Evolutionary conservation across 2,329 filamentous ascomycete species (phyloP), one percentile per base, ranked within the genome.

Genomic region (Sporothrix schenckii): DNA sequence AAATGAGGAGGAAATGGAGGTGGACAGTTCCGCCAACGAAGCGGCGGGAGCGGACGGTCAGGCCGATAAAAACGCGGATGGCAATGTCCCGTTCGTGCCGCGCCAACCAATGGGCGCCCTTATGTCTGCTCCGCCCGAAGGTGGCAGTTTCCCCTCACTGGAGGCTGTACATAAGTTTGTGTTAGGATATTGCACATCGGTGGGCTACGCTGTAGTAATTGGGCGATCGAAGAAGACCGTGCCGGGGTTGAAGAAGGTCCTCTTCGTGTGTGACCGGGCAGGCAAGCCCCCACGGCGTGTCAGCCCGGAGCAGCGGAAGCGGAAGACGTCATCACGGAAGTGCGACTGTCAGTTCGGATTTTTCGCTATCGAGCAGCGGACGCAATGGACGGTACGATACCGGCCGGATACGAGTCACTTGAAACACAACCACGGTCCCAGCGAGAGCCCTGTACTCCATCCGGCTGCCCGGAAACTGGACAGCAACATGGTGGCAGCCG

Each of bases 291-390:
- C 87, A 2, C 86, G 82, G 69, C 84, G 86, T 6, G 87, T 88
- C n/a, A 89, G 82, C 73, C 86, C 88, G 1, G 88, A 90, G 78
- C 84, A 86, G 72, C 85, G 88, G 70, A 90, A 90, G 78, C 83
- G 87, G 27, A 88, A 88, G 76, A 90, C 88, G 0, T 89, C 88
- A 10, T 90, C 88, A n/a, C 83, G 88, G 60, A 90, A 90, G 75
- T 90, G 88, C 75, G 88, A 89, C 74, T 90, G 88, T 73, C 87
- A 87, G 41, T 90, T 90, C 77, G 88, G 88, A n/a, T 89, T 90
- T 77, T 90, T 90, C 73, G 88, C 88, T 69, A 88, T 90, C 52
- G 88, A 90, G 77, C 87, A 89, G 75, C 83, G 88, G 71, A 89
- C 87, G 0, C 87, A 90, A 74, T 90, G 88, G 88, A 87, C 87